Conservation (phyloP, 1,139 yeast genomes). For the Kodamaea arcana region DNA sequence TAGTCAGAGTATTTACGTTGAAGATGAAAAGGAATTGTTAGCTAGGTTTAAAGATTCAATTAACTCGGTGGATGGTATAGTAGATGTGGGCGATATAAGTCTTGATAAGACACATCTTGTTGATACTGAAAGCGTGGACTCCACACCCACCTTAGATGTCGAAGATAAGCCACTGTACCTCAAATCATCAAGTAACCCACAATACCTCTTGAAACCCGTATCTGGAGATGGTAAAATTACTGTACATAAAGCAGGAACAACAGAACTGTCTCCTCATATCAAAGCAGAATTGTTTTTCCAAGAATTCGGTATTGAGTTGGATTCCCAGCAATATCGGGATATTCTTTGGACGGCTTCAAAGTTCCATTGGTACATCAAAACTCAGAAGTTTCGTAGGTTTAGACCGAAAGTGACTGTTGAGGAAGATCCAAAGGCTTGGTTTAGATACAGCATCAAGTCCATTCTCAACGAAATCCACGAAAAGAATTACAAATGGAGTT, state of each 20-base stretch:
- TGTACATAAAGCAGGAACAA: slow-evolving; percentile 72
- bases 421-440: slow-evolving; percentile 80
- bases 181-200: slow-evolving; percentile 28
- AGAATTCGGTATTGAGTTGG: slow-evolving; percentile 80
- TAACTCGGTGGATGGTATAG: slow-evolving; percentile 12
- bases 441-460: slow-evolving; percentile 69
- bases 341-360: slow-evolving; percentile 78
- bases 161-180: slow-evolving; percentile 7
- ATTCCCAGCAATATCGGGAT: slow-evolving; percentile 81
- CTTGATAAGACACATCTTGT: slow-evolving; percentile 14
- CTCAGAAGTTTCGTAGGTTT: slow-evolving; percentile 66
- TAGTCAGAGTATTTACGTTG: slow-evolving; percentile 41
- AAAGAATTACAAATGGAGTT: slow-evolving; percentile 76
- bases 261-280: slow-evolving; percentile 67
- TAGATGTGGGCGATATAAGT: slow-evolving; percentile 13
- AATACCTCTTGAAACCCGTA: slow-evolving; percentile 80
- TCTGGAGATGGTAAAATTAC: slow-evolving; percentile 83
- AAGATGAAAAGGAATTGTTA: slow-evolving; percentile 42
- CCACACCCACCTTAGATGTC: slow-evolving; percentile 18
- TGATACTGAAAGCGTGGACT: not conserved
- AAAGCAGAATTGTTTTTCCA: slow-evolving; percentile 76
- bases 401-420: slow-evolving; percentile 60
- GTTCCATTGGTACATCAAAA: slow-evolving; percentile 72
- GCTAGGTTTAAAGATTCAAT: slow-evolving; percentile 34
- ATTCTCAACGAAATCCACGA: slow-evolving; percentile 79